Evolutionary conservation across 2,329 filamentous ascomycete genomes (phyloP), one percentile per base, ranked within the genome.

Genomic region (Botrytis fabae): DNA sequence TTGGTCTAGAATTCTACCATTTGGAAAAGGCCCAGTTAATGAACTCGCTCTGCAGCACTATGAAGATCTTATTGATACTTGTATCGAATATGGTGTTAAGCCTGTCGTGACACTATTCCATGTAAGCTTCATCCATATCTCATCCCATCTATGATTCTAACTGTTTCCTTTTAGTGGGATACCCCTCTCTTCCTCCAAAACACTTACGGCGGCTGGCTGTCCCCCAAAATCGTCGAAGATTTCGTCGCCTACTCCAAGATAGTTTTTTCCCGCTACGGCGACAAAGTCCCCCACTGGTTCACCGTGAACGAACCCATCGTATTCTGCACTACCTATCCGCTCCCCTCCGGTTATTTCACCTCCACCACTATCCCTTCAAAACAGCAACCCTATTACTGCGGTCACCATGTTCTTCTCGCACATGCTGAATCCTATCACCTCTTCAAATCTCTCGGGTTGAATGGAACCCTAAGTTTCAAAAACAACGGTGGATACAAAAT

Each of bases 201-300:
- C 75, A 72, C 78, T 48, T 83, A 85, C 44, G 83, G 83, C 0
- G 83, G 78, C 0, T 85, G 83, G 76, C 81, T 85, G 32, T 84
- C 86, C 59, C 80, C 82, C 22, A 82, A 84, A 0, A 86, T 86
- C 59, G 80, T 83, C 25, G 84, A 85, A 54, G 84, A 85, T 22
- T 88, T 87, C 75, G 82, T 86, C 0, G 80, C 86, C 75, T 88
- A 88, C 70, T 86, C 84, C 54, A 84, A 86, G 73, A 82, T 87
- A 16, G 81, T 85, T 28, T 84, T 87, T 81, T 81, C 83, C 1
- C 84, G 86, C 71, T 88, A 84, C 74, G 84, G 84, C 2, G 85
- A 87, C 69, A 83, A 85, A 1, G 85, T 88, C 0, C 82, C 85
- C 0, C 81, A 84, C 4, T 87, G 85, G 85, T 85, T 84, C 76